Evolutionary conservation across 306 rosid species (phyloP), one percentile per base, ranked within the genome.

Genomic region (Fragaria nilgerrensis): DNA sequence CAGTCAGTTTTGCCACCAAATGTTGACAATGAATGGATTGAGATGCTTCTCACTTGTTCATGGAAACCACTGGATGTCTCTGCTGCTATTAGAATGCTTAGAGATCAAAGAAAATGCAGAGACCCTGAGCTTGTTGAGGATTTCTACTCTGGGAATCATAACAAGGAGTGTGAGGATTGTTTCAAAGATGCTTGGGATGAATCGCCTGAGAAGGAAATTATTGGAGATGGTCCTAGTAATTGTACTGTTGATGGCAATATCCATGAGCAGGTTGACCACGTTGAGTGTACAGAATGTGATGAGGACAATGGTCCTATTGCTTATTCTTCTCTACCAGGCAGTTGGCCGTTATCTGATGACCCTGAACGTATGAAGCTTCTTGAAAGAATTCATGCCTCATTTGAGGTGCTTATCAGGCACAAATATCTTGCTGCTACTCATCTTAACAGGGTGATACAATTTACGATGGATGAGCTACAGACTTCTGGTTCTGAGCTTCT

Each of bases 321-420:
- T 53, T 71, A 81, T 84, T 87, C 88, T 89, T 87, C 89, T 80
- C 65, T 77, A 70, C 34, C 75, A 75, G 90, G 85, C 75, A 77
- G 86, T 82, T 95, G 96, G 96, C 98, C 97, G 11, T 79, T 88
- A 68, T 87, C 96, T 45, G 93, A 93, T 82, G 98, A 96, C 55
- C 48, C 84, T 15, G 98, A 96, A 86, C 88, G 99, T 2, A 79
- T 86, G 73, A 90, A 86, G 76, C 96, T 91, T 79, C 93, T 96
- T 39, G 97, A 91, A 82, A 93, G 85, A 88, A 91, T 96, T 79
- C 96, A 80, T 78, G 88, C 70, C 50, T 70, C 65, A 50, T 89
- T 96, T 73, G 96, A 89, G 88, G 78, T 84, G 79, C 98, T 96
- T 79, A 87, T 91, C 76, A 80, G 84, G 76, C 86, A 93, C 80